Conservation (phyloP, 345 rosid species). For the Ceriops decandra region DNA sequence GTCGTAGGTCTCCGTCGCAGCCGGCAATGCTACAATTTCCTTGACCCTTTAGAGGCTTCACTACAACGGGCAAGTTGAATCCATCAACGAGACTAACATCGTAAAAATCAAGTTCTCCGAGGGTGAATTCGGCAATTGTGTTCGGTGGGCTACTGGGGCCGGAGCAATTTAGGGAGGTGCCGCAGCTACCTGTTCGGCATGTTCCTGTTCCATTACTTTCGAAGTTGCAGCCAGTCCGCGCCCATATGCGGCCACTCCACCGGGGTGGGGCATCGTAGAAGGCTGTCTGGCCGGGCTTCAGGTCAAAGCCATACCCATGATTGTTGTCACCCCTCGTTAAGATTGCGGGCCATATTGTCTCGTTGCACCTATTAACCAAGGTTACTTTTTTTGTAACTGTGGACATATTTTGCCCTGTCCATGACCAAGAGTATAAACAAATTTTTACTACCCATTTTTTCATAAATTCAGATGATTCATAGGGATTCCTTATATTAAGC, state of each 20-base stretch:
- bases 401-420: constrained; percentile 19
- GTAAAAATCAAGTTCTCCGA: constrained; percentile 40
- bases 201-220: constrained; percentile 55
- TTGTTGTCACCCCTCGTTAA: constrained; percentile 41
- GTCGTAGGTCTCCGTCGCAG: constrained; percentile 49
- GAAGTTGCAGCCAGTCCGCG: constrained; percentile 68
- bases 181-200: constrained; percentile 80
- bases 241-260: constrained; percentile 94
- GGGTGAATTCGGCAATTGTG: constrained; percentile 54
- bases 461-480: not conserved
- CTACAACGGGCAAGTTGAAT: constrained; percentile 45
- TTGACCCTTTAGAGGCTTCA: constrained; percentile 39
- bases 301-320: constrained; percentile 52
- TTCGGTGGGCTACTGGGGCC: constrained; percentile 64
- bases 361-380: constrained; percentile 57
- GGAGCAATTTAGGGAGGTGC: constrained; percentile 49
- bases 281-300: constrained; percentile 55
- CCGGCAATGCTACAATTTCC: constrained; percentile 55
- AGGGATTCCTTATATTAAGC: no score
- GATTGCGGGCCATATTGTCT: constrained; percentile 76
- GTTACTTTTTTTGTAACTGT: constrained; percentile 44
- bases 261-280: constrained; percentile 55
- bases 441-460: not conserved
- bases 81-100: constrained; percentile 71
- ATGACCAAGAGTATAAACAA: not conserved